phyloP scores from a whole-genome alignment of 306 rosid genomes.

The Cicer cuneatum region DNA sequence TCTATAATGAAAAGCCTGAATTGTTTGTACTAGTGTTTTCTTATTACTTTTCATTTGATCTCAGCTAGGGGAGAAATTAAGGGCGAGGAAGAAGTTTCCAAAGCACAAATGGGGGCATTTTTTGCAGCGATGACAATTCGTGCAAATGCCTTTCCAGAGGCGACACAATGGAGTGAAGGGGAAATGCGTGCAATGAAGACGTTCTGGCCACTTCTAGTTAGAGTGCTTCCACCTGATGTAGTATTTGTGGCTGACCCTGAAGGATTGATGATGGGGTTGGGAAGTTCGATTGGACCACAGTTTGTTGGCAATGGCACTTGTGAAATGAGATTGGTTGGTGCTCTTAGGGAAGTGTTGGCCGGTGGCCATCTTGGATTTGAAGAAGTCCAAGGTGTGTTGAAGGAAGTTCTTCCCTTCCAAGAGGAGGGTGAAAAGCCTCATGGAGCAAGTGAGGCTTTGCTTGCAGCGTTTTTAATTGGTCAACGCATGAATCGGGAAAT shows the following conservation, averaged over 20 bases:
- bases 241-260: conserved; percentile 92
- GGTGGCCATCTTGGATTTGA: conserved; percentile 97
- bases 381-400: conserved; percentile 90
- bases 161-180: conserved; percentile 98
- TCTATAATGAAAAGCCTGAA: conserved; percentile 13
- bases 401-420: conserved; percentile 76
- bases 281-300: conserved; percentile 83
- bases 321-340: conserved; percentile 96
- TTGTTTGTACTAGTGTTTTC: not conserved
- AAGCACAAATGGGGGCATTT: conserved; percentile 94
- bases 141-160: conserved; percentile 88
- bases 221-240: conserved; percentile 82
- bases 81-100: conserved; percentile 72
- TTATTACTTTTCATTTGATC: conserved; percentile 7
- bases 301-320: conserved; percentile 70
- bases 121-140: conserved; percentile 95
- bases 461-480: conserved; percentile 93
- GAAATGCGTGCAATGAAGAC: conserved; percentile 79
- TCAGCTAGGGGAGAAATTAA: conserved; percentile 77
- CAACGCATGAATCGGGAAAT: conserved; percentile 99
- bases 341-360: conserved; percentile 88
- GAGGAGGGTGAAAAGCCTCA: conserved; percentile 45
- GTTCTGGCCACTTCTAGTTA: conserved; percentile 84
- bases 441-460: conserved; percentile 79
- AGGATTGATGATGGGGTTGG: conserved; percentile 78